phyloP scores from a whole-genome alignment of 441 rosid genomes.

The Oxalis stricta region DNA sequence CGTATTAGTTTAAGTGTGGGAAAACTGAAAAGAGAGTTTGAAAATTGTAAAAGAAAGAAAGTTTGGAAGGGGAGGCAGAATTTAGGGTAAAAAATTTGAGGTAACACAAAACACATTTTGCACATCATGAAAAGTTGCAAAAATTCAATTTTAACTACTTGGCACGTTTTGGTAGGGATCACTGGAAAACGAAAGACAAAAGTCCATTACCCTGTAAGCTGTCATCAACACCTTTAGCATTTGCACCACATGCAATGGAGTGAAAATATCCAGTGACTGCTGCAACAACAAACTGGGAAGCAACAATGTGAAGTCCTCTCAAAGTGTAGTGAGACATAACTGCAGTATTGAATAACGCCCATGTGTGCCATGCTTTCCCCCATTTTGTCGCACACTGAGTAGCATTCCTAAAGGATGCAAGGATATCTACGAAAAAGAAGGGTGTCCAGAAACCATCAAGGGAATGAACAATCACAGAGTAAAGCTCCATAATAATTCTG shows the following conservation, averaged over 20 bases:
- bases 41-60: too few species aligned
- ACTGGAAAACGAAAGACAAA: too few species aligned
- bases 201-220: constrained; percentile 83
- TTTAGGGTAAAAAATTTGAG: too few species aligned
- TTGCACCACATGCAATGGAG: constrained; percentile 92
- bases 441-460: constrained; percentile 2
- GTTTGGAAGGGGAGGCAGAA: too few species aligned
- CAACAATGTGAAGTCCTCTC: constrained; percentile 43
- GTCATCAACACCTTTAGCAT: constrained; percentile 95
- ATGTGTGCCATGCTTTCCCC: constrained; percentile 97
- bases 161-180: too few species aligned
- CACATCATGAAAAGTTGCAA: too few species aligned
- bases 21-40: too few species aligned
- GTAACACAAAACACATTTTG: too few species aligned
- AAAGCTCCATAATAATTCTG: constrained; percentile 1
- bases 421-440: constrained; percentile 47
- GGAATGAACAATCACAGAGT: constrained; percentile 8
- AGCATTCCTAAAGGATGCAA: constrained; percentile 62
- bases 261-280: constrained; percentile 98
- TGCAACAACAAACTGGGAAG: constrained; percentile 82
- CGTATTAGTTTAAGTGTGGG: too few species aligned
- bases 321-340: constrained; percentile 92
- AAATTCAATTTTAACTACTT: too few species aligned
- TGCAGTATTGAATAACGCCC: constrained; percentile 98
- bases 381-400: constrained; percentile 78